Base-by-base conservation (phyloP, 2,329 filamentous ascomycete genomes). In the Fusarium falciforme region DNA sequence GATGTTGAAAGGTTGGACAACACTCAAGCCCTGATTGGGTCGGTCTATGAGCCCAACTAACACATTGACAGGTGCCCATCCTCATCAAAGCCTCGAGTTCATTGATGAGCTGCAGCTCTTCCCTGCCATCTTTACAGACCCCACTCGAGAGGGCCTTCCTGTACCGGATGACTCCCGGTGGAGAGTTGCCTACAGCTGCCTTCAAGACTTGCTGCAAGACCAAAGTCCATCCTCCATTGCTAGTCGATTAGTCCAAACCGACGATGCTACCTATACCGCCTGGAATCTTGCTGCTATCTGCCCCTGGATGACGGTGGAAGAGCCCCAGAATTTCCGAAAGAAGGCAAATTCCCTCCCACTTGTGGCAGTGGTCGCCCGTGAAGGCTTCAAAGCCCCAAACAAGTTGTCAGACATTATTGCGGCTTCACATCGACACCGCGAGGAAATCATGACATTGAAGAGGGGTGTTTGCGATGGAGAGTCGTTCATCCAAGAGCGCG, bases 301-400 rank as follows among this genome's bases (percentile, higher is more conserved):
- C 16, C 95, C 95, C 0, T 98, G 94, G 91, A 79, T 90, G 84
- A 79, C 85, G 84, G 74, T 87, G 9, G 66, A 84, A 71, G 80
- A 84, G 72, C 77, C 87, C 79, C 79, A 83, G 31, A 83, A 81
- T 10, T 79, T 80, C 14, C 85, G 85, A 42, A 83, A 84, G 55
- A 93, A 90, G 78, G 80, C 83, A 58, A 81, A 82, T 22, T 84
- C 88, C 5, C 87, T 88, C 22, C 90, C 92, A 1, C 86, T 79
- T 3, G 77, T 82, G 27, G 78, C 81, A 9, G 68, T 91, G 20
- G 88, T 91, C 5, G 92, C 90, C 6, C 88, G 92, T 35, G 94
- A 97, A 80, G 94, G 94, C 6, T 90, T 97, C 80, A 94, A 93
- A 78, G 89, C 92, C 1, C 90, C 93, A 3, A 97, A 95, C 80